These are phyloP conservation scores for Isabelozyma heimii DNA, from an alignment of 805 yeast genomes.

Conservation along the genomic window DNA sequence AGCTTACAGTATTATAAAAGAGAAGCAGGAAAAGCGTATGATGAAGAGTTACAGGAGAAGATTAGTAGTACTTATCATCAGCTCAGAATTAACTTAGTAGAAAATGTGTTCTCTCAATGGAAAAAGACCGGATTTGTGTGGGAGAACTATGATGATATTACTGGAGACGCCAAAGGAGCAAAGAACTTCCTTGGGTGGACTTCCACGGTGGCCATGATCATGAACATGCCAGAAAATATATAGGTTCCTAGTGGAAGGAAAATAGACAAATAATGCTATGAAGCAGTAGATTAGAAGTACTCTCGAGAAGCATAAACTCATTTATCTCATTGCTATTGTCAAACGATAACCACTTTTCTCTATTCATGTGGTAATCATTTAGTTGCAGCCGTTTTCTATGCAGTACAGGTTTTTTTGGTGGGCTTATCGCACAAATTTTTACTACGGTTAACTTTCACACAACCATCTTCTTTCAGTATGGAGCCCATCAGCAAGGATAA, in stretches of 20 bases:
- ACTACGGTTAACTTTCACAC: too few species aligned
- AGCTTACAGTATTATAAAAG: slow-evolving; percentile 56
- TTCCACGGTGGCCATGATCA: slow-evolving; percentile 71
- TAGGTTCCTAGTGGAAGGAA: slow-evolving; percentile 1
- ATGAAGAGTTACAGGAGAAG: slow-evolving; percentile 38
- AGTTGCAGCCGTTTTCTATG: too few species aligned
- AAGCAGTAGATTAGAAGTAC: too few species aligned
- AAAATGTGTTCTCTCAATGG: slow-evolving; percentile 71
- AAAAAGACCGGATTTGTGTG: slow-evolving; percentile 74
- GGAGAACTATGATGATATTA: slow-evolving; percentile 82
- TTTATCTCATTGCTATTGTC: too few species aligned
- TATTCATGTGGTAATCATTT: too few species aligned
- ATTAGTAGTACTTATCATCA: slow-evolving; percentile 43
- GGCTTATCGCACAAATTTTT: too few species aligned
- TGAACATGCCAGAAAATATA: slow-evolving; percentile 71
- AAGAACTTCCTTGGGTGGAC: slow-evolving; percentile 96
- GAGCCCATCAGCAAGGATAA: slow-evolving; percentile 24
- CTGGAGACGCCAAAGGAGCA: slow-evolving; percentile 78
- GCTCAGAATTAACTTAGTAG: slow-evolving; percentile 65
- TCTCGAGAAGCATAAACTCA: too few species aligned
- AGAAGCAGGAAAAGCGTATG: slow-evolving; percentile 23
- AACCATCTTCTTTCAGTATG: background rate
- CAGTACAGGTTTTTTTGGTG: too few species aligned
- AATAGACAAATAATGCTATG: too few species aligned
- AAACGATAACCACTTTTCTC: too few species aligned